These are phyloP conservation scores for Colletotrichum coccodes DNA, from an alignment of 2,329 filamentous ascomycete species.

Conservation along the genomic window DNA sequence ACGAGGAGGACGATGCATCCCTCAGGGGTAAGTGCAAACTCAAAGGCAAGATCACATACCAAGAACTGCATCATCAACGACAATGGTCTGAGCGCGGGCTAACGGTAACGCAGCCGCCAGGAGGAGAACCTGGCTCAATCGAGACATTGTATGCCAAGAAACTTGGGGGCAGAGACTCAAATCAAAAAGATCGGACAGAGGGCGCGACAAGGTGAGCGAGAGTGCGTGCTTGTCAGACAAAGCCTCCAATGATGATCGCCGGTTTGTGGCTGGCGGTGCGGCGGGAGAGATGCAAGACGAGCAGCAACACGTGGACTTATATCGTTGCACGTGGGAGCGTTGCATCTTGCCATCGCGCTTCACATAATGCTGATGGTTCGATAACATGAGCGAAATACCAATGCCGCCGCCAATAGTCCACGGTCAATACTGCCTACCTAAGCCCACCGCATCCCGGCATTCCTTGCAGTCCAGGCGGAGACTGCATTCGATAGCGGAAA, in stretches of 20 bases:
- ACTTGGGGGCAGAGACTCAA: neutral
- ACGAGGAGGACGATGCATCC: neutral
- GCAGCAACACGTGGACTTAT: conserved; percentile 6
- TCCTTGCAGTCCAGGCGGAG: neutral
- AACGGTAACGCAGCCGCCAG: conserved; percentile 10
- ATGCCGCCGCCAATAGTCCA: neutral
- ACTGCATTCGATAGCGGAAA: conserved; percentile 1
- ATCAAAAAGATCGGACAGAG: conserved; percentile 16
- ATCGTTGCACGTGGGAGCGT: conserved; percentile 17
- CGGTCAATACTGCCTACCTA: neutral
- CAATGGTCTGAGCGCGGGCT: conserved; percentile 14
- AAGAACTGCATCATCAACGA: conserved; percentile 7
- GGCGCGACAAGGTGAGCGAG: neutral
- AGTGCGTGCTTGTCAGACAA: conserved; percentile 4
- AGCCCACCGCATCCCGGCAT: neutral
- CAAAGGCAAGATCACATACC: conserved; percentile 4
- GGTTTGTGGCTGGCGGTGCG: conserved; percentile 18
- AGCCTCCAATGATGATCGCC: conserved; percentile 9
- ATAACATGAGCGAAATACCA: conserved; percentile 1
- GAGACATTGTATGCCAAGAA: conserved; percentile 13
- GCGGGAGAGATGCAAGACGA: neutral
- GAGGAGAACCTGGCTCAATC: conserved; percentile 15
- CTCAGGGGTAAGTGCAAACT: neutral
- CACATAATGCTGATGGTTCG: neutral
- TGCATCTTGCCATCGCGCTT: neutral